These are phyloP conservation scores for Ophiocordyceps camponoti-saundersi DNA, from an alignment of 2,329 filamentous ascomycete species.

Conservation along the genomic window DNA sequence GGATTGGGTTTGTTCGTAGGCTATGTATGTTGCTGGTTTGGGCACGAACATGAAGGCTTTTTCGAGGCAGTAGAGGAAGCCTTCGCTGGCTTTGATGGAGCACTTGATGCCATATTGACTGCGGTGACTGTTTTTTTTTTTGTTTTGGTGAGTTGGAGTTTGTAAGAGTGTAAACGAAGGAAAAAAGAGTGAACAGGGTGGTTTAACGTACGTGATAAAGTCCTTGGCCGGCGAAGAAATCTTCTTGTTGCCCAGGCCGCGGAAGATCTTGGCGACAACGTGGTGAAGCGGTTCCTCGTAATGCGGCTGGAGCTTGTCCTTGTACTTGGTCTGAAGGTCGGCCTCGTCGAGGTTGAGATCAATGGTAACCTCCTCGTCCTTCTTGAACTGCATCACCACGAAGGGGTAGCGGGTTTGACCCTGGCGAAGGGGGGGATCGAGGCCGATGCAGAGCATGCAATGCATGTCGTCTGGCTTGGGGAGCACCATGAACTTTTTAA, in stretches of 20 bases:
- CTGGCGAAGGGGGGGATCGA: conserved; percentile 89
- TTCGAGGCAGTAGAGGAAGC: conserved; percentile 90
- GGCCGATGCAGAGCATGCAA: conserved; percentile 81
- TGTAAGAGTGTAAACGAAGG: too few species aligned
- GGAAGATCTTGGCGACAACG: conserved; percentile 90
- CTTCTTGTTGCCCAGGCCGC: conserved; percentile 86
- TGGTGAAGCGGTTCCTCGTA: conserved; percentile 91
- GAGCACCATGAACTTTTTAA: conserved; percentile 98
- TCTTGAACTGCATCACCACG: conserved; percentile 97
- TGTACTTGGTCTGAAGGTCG: conserved; percentile 66
- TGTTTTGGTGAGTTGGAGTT: not conserved
- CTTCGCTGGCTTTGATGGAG: conserved; percentile 99
- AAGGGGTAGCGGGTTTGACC: conserved; percentile 97
- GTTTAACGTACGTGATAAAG: conserved; percentile 51
- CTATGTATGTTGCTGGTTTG: conserved; percentile 93
- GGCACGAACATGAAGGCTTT: conserved; percentile 99
- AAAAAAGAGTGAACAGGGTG: not conserved
- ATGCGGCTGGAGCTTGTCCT: conserved; percentile 71
- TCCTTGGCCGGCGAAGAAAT: conserved; percentile 87
- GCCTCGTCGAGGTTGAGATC: conserved; percentile 94
- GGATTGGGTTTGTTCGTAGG: conserved; percentile 79
- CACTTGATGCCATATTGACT: conserved; percentile 93
- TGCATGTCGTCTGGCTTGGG: conserved; percentile 98
- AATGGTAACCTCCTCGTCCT: conserved; percentile 90
- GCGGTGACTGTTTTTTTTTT: conserved; percentile 45